Evolutionary conservation across 345 rosid species (phyloP).

Genomic region (Lepidium aucheri): DNA sequence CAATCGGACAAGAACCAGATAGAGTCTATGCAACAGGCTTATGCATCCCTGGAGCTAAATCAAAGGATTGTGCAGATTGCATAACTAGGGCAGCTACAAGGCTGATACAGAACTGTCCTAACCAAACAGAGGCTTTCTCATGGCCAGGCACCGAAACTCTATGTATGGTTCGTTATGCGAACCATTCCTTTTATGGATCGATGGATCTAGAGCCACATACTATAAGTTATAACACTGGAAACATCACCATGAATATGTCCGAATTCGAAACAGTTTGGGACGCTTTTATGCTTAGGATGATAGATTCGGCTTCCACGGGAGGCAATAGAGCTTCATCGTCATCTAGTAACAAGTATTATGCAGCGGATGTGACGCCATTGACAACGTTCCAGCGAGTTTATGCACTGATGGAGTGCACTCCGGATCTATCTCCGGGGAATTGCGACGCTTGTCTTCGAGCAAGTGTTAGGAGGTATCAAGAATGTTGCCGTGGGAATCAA

Average conservation of each 20-base stretch:
- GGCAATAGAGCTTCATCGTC: background rate
- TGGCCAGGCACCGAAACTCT: conserved; percentile 12
- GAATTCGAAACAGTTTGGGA: conserved; percentile 25
- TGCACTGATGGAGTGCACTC: conserved; percentile 37
- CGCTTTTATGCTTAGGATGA: background rate
- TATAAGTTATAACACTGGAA: background rate
- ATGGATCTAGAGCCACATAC: background rate
- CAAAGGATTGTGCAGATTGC: conserved; percentile 25
- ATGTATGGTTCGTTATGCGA: conserved; percentile 31
- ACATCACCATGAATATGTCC: background rate
- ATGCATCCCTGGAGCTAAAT: conserved; percentile 11
- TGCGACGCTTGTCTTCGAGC: conserved; percentile 27
- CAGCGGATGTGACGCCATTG: background rate
- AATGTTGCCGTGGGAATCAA: conserved; percentile 15
- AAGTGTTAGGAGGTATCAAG: conserved; percentile 2
- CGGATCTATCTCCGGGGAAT: conserved; percentile 19
- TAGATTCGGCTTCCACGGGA: background rate
- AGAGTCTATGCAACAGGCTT: conserved; percentile 25
- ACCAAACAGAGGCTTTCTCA: conserved; percentile 13
- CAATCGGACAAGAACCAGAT: conserved; percentile 1
- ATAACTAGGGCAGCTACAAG: background rate
- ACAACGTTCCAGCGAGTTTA: conserved; percentile 13
- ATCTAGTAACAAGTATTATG: conserved; percentile 27
- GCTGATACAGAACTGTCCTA: conserved; percentile 13
- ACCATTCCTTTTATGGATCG: background rate